A percentile compares a stretch with the other conserved stretches of the same genome.
phyloP scores from a whole-genome alignment of 129 eudicot species.

The Oenanthe sinensis region DNA sequence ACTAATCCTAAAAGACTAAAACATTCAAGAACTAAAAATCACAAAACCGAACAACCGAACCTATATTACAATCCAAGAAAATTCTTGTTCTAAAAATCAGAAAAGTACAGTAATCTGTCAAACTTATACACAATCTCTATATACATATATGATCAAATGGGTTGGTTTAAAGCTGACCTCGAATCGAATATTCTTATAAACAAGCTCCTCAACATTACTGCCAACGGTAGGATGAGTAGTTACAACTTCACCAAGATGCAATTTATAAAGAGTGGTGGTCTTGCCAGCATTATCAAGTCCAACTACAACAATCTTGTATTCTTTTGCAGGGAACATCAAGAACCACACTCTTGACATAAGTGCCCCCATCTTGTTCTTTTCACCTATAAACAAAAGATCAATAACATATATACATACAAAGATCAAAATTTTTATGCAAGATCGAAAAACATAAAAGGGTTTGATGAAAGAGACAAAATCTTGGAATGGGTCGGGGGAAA shows the following conservation, averaged over 20 bases:
- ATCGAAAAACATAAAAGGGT: neutral
- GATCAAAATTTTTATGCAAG: neutral
- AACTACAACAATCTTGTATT: conserved; percentile 87
- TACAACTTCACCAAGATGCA: conserved; percentile 91
- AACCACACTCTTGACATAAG: conserved; percentile 86
- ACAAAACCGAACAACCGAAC: no score
- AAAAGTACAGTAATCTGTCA: neutral
- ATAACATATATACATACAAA: neutral
- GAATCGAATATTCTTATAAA: conserved; percentile 86
- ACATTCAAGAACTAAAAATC: neutral
- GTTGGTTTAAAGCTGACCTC: conserved; percentile 36
- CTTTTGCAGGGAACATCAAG: conserved; percentile 97
- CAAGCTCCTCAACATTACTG: conserved; percentile 96
- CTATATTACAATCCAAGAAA: neutral
- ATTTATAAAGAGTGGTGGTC: conserved; percentile 92
- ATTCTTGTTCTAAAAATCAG: neutral
- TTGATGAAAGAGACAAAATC: neutral
- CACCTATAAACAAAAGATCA: neutral
- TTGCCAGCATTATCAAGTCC: conserved; percentile 96
- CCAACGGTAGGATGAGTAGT: conserved; percentile 98
- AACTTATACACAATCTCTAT: neutral
- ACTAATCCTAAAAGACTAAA: neutral
- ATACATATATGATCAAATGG: neutral
- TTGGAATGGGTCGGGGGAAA: neutral
- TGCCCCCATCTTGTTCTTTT: conserved; percentile 56